A percentile compares a stretch with the other conserved stretches of the same genome.
Evolutionary conservation across 176 grass and related monocot genomes (phyloP).

Genomic region (Carex scoparia): DNA sequence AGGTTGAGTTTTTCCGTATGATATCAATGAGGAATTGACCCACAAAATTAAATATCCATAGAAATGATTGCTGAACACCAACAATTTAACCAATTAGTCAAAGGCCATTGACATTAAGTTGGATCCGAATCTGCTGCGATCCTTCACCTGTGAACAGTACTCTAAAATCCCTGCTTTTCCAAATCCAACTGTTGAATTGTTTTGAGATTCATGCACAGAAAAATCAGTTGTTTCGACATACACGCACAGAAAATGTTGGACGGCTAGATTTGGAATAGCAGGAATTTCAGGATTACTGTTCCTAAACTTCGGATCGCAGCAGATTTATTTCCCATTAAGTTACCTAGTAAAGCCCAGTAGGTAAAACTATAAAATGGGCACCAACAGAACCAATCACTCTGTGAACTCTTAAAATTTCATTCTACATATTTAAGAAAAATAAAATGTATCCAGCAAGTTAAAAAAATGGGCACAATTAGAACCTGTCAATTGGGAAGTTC

Average conservation of each 20-base stretch:
- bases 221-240: too few relatives aligned
- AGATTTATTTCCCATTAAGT: too few relatives aligned
- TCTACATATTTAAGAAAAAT: background rate
- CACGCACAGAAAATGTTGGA: too few relatives aligned
- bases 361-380: slow-evolving; percentile 21
- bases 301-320: too few relatives aligned
- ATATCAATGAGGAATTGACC: background rate
- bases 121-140: too few relatives aligned
- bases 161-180: too few relatives aligned
- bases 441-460: background rate
- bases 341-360: background rate
- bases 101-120: background rate
- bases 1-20: background rate
- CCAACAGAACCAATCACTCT: background rate
- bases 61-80: background rate
- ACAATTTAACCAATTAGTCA: background rate
- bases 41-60: background rate
- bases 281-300: too few relatives aligned
- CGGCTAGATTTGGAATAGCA: too few relatives aligned
- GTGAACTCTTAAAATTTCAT: background rate
- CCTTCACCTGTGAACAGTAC: too few relatives aligned
- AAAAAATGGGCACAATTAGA: background rate
- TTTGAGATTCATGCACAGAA: too few relatives aligned
- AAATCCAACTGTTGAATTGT: too few relatives aligned
- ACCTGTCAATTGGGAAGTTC: background rate